phyloP scores from a whole-genome alignment of 371 early-diverging fungal species.

The Mortierella sp. region DNA sequence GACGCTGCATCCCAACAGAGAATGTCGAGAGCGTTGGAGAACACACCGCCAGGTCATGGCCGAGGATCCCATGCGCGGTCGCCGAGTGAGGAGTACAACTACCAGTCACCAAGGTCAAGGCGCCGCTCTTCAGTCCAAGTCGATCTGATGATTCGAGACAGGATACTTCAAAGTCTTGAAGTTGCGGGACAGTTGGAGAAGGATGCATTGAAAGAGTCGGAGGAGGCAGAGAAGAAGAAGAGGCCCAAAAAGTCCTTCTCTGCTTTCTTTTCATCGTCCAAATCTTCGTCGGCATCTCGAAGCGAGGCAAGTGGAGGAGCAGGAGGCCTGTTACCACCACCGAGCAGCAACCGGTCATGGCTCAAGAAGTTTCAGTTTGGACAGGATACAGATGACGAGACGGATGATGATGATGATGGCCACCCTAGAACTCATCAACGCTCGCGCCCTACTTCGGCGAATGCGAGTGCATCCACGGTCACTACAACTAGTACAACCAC shows the following conservation, averaged over 20 bases:
- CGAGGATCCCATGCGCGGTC: constrained; percentile 20
- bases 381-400: constrained; percentile 37
- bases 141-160: constrained; percentile 43
- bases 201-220: constrained; percentile 13
- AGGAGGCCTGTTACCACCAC: not conserved
- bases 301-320: not conserved
- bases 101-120: constrained; percentile 15
- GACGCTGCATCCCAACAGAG: not conserved
- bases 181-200: constrained; percentile 30
- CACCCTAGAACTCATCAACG: not conserved
- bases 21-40: not conserved
- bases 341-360: constrained; percentile 27
- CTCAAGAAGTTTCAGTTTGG: constrained; percentile 43
- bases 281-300: not conserved
- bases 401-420: constrained; percentile 3
- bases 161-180: constrained; percentile 38
- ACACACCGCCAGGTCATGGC: not conserved
- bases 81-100: constrained; percentile 54
- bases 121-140: constrained; percentile 24
- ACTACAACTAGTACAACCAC: not conserved
- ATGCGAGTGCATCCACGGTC: not conserved
- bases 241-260: constrained; percentile 25
- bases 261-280: constrained; percentile 28
- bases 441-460: not conserved
- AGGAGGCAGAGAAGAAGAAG: not conserved